A percentile compares a stretch with the other conserved stretches of the same genome.
These are phyloP conservation scores for Ormosia semicastrata DNA, from an alignment of 306 rosid genomes.

Conservation along the genomic window DNA sequence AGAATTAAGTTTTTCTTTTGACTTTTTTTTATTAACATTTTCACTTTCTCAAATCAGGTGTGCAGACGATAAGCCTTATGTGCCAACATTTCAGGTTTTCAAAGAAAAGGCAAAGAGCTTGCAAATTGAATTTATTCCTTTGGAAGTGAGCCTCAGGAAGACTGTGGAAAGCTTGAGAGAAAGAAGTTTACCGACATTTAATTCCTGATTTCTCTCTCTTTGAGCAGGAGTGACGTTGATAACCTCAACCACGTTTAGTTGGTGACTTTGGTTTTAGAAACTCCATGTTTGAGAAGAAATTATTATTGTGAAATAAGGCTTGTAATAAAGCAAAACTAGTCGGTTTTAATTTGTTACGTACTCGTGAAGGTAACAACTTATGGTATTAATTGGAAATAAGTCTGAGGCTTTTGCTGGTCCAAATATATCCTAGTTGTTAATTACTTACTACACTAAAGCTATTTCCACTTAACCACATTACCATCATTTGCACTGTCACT, in stretches of 20 bases:
- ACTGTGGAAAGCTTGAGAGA: conserved; percentile 73
- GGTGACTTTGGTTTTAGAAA: background rate
- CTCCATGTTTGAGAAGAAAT: background rate
- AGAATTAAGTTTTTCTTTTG: background rate
- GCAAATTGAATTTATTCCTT: conserved; percentile 67
- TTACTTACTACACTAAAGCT: too few species aligned
- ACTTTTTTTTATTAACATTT: background rate
- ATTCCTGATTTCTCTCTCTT: background rate
- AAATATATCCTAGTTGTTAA: too few species aligned
- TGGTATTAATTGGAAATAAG: too few species aligned
- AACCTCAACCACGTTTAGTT: background rate
- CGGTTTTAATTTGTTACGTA: background rate
- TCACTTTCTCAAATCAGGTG: conserved; percentile 45
- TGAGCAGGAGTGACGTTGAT: background rate
- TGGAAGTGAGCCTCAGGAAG: conserved; percentile 63
- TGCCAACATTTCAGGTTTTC: conserved; percentile 56
- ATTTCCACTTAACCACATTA: too few species aligned
- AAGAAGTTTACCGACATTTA: conserved; percentile 53
- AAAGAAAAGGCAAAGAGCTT: conserved; percentile 67
- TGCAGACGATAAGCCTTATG: conserved; percentile 53
- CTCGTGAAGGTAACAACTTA: background rate
- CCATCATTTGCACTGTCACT: too few species aligned
- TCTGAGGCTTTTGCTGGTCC: too few species aligned
- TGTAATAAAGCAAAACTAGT: too few species aligned
- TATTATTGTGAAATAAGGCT: background rate